These are phyloP conservation scores for Sedum album DNA, from an alignment of 164 flowering plant genomes.

Conservation along the genomic window DNA sequence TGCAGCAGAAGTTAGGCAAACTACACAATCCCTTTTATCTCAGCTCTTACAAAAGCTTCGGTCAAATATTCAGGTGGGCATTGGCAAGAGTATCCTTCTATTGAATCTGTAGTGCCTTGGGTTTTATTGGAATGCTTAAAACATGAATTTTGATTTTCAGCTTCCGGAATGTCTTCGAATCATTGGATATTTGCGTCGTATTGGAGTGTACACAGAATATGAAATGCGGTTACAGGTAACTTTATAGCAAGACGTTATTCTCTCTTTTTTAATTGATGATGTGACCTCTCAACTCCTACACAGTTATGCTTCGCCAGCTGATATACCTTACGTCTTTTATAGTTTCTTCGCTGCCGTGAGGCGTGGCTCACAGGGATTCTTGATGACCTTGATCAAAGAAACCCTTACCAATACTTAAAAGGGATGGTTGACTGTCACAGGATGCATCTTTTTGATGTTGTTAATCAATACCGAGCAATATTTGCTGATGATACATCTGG, in stretches of 20 bases:
- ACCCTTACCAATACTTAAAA: constrained; percentile 83
- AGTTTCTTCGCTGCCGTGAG: constrained; percentile 95
- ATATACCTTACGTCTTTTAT: constrained; percentile 13
- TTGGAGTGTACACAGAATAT: constrained; percentile 90
- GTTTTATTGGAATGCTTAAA: not conserved
- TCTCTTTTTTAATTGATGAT: not conserved
- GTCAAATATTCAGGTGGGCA: constrained; percentile 84
- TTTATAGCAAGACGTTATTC: not conserved
- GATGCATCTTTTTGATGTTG: constrained; percentile 95
- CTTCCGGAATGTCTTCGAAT: constrained; percentile 93
- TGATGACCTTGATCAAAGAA: constrained; percentile 92
- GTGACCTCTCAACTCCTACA: not conserved
- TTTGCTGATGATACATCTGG: constrained; percentile 96
- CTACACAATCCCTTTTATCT: constrained; percentile 88
- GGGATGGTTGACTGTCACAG: constrained; percentile 88
- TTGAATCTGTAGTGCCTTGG: not conserved
- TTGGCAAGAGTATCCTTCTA: not conserved
- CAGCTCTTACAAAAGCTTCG: constrained; percentile 96
- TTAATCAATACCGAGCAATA: constrained; percentile 93
- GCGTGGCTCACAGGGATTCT: constrained; percentile 92
- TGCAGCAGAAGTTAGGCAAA: constrained; percentile 82
- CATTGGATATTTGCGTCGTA: constrained; percentile 94
- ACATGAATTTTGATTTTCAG: constrained; percentile 27
- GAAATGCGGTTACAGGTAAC: constrained; percentile 91
- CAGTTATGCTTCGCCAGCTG: not conserved